A percentile compares a stretch with the other conserved stretches of the same genome.
phyloP scores from a whole-genome alignment of 176 grass and related monocot genomes.

The Triticum dicoccoides region DNA sequence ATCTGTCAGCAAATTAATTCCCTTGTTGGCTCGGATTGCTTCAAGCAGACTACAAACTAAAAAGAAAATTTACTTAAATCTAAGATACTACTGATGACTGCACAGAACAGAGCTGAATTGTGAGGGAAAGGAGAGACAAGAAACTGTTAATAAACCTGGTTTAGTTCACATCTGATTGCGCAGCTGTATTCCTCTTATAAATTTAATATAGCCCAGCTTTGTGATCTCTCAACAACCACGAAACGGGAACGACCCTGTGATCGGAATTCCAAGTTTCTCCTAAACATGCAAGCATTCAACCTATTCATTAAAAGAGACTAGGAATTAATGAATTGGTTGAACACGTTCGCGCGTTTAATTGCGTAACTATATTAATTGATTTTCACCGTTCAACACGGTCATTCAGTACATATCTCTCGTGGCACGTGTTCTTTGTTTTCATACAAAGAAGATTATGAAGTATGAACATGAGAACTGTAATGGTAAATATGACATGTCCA shows the following conservation, averaged over 20 bases:
- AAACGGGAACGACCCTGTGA: not conserved
- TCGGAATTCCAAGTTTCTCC: conserved; percentile 4
- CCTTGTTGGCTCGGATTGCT: not conserved
- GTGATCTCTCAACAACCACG: not conserved
- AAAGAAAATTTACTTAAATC: not conserved
- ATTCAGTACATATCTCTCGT: too few species aligned
- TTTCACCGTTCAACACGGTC: too few species aligned
- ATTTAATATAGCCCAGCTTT: too few species aligned
- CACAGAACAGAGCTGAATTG: not conserved
- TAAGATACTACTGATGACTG: not conserved
- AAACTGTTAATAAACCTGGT: not conserved
- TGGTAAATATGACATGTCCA: not conserved
- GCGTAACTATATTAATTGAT: not conserved
- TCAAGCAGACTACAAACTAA: conserved; percentile 1
- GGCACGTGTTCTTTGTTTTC: too few species aligned
- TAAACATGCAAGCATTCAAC: not conserved
- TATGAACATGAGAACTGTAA: not conserved
- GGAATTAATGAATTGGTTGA: not conserved
- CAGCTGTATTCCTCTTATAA: not conserved
- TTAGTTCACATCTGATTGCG: not conserved
- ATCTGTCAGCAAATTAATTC: not conserved
- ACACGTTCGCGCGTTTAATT: not conserved
- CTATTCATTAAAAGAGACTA: not conserved
- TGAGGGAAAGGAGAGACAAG: not conserved
- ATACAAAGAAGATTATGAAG: too few species aligned